phyloP scores from a whole-genome alignment of 2,329 filamentous ascomycete species.

The Emergomyces africanus region DNA sequence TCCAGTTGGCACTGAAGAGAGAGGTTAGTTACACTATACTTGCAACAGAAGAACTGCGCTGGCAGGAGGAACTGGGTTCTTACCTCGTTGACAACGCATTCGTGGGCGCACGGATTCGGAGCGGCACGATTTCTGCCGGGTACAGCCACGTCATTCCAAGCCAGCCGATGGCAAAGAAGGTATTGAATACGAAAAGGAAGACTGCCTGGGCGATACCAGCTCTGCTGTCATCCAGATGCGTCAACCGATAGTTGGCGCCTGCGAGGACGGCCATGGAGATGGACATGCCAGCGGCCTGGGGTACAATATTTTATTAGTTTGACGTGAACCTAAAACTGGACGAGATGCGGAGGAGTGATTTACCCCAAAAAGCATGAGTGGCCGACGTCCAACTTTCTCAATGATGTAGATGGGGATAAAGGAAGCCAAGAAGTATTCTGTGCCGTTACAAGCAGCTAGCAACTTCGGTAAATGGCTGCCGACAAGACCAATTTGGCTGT shows the following conservation, averaged over 20 bases:
- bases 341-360: not conserved
- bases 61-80: not conserved
- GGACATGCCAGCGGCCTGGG: constrained; percentile 15
- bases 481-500: constrained; percentile 1
- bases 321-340: not conserved
- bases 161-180: constrained; percentile 48
- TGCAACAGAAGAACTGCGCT: not conserved
- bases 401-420: constrained; percentile 36
- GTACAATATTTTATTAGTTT: not conserved
- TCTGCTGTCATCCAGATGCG: constrained; percentile 28
- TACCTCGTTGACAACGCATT: constrained; percentile 40
- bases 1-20: constrained; percentile 20
- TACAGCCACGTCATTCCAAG: constrained; percentile 49
- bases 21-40: constrained; percentile 30
- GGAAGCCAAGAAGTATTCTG: constrained; percentile 26
- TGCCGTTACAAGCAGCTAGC: constrained; percentile 19
- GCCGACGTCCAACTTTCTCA: constrained; percentile 28
- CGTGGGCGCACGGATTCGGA: constrained; percentile 33
- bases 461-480: constrained; percentile 12
- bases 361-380: constrained; percentile 23
- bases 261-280: constrained; percentile 30
- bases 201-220: constrained; percentile 41
- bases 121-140: constrained; percentile 45
- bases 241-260: constrained; percentile 37
- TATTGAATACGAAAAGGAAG: constrained; percentile 49